Evolutionary conservation across 495 filamentous ascomycete species (phyloP).

Genomic region (Lasiosphaeria ovina): DNA sequence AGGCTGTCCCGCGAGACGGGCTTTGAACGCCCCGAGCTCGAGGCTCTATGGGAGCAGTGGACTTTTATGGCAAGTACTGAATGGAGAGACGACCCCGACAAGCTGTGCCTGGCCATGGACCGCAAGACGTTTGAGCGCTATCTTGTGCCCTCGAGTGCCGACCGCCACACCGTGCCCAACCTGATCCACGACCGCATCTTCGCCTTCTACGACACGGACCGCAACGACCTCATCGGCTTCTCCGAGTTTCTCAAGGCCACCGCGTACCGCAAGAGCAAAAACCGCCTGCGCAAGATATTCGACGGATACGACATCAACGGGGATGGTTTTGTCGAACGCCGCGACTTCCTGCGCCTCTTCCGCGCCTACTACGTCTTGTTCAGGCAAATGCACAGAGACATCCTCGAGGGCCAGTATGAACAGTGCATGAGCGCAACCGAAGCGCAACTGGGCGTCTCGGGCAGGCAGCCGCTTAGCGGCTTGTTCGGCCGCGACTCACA

Average conservation of each 20-base stretch:
- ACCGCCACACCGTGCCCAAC: slow-evolving; percentile 73
- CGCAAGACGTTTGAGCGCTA: slow-evolving; percentile 87
- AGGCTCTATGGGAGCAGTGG: slow-evolving; percentile 96
- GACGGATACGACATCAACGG: slow-evolving; percentile 86
- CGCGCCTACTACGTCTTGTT: slow-evolving; percentile 83
- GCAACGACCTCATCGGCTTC: slow-evolving; percentile 88
- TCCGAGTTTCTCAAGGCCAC: slow-evolving; percentile 84
- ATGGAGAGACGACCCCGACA: slow-evolving; percentile 78
- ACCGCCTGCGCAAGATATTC: slow-evolving; percentile 74
- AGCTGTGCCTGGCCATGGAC: slow-evolving; percentile 79
- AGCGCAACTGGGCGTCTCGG: slow-evolving; percentile 68
- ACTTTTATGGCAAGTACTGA: slow-evolving; percentile 83
- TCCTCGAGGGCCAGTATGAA: slow-evolving; percentile 78
- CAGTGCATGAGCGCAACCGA: slow-evolving; percentile 69
- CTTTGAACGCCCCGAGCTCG: slow-evolving; percentile 79
- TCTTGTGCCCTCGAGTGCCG: slow-evolving; percentile 78
- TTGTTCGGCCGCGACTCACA: slow-evolving; percentile 60
- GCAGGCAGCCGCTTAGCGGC: slow-evolving; percentile 77
- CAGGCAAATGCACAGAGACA: slow-evolving; percentile 79
- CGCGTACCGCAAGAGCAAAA: slow-evolving; percentile 75
- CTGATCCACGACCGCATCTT: slow-evolving; percentile 95
- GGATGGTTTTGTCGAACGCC: slow-evolving; percentile 82
- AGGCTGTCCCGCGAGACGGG: slow-evolving; percentile 68
- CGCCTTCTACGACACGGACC: slow-evolving; percentile 88
- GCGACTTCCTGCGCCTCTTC: slow-evolving; percentile 91